These are phyloP conservation scores for Nigrograna mackinnonii DNA, from an alignment of 2,329 filamentous ascomycete species.

Conservation along the genomic window DNA sequence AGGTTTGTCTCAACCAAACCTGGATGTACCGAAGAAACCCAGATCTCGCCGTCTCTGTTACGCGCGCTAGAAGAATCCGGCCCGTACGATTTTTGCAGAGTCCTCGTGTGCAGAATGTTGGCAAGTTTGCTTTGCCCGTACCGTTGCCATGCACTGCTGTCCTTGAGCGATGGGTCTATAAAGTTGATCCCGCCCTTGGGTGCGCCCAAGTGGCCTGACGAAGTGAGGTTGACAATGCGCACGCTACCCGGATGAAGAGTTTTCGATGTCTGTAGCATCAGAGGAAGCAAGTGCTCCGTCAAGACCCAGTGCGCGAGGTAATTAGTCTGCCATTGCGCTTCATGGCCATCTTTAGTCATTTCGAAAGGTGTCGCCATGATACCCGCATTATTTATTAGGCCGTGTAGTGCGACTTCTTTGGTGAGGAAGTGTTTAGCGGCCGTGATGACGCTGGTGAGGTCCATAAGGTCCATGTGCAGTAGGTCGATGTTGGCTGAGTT, in stretches of 20 bases:
- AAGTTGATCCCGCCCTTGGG: conserved; percentile 30
- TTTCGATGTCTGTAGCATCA: conserved; percentile 43
- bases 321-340: conserved; percentile 49
- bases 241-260: conserved; percentile 44
- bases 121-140: conserved; percentile 18
- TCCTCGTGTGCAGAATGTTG: conserved; percentile 49
- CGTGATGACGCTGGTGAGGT: not conserved
- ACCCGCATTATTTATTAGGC: not conserved
- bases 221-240: conserved; percentile 53
- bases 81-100: too few relatives aligned
- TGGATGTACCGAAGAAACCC: too few relatives aligned
- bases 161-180: conserved; percentile 2
- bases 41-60: too few relatives aligned
- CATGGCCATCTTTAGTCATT: conserved; percentile 39
- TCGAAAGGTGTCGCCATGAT: conserved; percentile 23
- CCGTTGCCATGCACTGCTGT: conserved; percentile 9
- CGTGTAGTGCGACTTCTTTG: not conserved
- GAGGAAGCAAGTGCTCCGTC: conserved; percentile 45
- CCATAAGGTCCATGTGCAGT: not conserved
- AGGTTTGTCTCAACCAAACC: too few relatives aligned
- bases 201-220: conserved; percentile 42
- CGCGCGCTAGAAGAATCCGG: too few relatives aligned
- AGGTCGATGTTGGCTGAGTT: not conserved
- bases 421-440: not conserved
- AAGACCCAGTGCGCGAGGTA: conserved; percentile 53